These are phyloP conservation scores for Elasticomyces elasticus DNA, from an alignment of 495 filamentous ascomycete species.

Conservation along the genomic window DNA sequence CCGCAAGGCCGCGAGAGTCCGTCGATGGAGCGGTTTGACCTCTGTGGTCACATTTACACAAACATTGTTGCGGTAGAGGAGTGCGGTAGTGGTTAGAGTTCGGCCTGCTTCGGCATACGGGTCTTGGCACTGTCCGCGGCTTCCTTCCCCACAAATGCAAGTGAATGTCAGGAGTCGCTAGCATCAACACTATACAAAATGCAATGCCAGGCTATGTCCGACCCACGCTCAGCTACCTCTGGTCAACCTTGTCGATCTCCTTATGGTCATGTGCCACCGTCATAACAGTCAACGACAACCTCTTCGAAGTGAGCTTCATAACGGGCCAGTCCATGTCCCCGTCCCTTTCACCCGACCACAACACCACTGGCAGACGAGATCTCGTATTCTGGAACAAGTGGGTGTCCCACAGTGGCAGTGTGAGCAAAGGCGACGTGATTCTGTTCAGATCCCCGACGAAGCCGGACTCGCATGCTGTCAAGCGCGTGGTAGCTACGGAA, in stretches of 20 bases:
- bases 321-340: slow-evolving; percentile 30
- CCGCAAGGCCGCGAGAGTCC: too few relatives aligned
- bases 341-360: slow-evolving; percentile 25
- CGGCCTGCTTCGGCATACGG: too few relatives aligned
- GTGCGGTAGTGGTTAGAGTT: too few relatives aligned
- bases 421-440: slow-evolving; percentile 27
- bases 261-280: slow-evolving; percentile 5
- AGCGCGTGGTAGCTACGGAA: slow-evolving; percentile 28
- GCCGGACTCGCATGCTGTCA: slow-evolving; percentile 25
- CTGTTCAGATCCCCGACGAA: slow-evolving; percentile 28
- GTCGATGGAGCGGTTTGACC: too few relatives aligned
- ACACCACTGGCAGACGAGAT: slow-evolving; percentile 22
- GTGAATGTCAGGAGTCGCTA: too few relatives aligned
- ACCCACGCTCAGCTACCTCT: background rate
- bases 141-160: too few relatives aligned
- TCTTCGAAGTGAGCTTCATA: slow-evolving; percentile 17
- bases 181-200: too few relatives aligned
- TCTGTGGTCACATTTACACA: too few relatives aligned
- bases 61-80: too few relatives aligned
- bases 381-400: slow-evolving; percentile 17
- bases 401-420: background rate
- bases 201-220: background rate
- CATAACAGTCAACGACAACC: slow-evolving; percentile 23
- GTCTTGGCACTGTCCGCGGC: too few relatives aligned
- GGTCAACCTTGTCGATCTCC: background rate